Evolutionary conservation across 2,329 filamentous ascomycete species (phyloP).

Genomic region (Penicillium brasilianum): DNA sequence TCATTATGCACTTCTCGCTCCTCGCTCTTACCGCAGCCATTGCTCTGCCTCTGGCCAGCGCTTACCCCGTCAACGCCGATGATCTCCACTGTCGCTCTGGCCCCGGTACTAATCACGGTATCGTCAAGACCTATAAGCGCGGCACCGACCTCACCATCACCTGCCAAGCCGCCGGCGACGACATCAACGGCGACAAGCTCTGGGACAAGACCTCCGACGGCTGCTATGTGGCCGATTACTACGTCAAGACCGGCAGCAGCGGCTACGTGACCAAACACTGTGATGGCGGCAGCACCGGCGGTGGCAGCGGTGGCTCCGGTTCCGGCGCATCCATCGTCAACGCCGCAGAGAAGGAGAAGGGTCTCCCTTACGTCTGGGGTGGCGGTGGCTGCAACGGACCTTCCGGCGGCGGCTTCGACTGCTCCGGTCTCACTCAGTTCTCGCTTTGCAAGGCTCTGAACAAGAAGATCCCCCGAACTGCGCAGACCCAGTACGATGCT

Average conservation of each 20-base stretch:
- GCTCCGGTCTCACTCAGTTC: conserved; percentile 36
- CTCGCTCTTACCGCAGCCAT: conserved; percentile 14
- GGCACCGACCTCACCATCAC: conserved; percentile 18
- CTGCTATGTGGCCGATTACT: conserved; percentile 30
- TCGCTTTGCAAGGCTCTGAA: conserved; percentile 30
- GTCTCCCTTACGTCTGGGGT: conserved; percentile 34
- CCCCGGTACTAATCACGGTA: conserved; percentile 23
- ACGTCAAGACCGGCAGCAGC: conserved; percentile 24
- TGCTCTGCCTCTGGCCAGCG: conserved; percentile 13
- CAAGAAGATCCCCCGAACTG: conserved; percentile 30
- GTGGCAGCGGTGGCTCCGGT: conserved; percentile 8
- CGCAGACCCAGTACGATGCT: conserved; percentile 32
- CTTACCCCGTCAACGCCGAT: conserved; percentile 22
- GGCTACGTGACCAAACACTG: conserved; percentile 25
- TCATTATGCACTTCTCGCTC: conserved; percentile 13
- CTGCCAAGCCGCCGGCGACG: conserved; percentile 21
- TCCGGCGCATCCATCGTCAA: conserved; percentile 27
- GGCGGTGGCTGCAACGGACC: conserved; percentile 33
- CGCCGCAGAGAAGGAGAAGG: conserved; percentile 31
- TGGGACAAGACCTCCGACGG: conserved; percentile 30
- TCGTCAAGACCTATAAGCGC: conserved; percentile 24
- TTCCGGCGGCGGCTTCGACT: conserved; percentile 32
- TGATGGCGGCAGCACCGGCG: conserved; percentile 1
- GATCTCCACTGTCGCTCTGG: conserved; percentile 28
- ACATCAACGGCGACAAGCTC: conserved; percentile 21